Base-by-base conservation (phyloP, 371 early-diverging fungal genomes). In the Blakeslea trispora region DNA sequence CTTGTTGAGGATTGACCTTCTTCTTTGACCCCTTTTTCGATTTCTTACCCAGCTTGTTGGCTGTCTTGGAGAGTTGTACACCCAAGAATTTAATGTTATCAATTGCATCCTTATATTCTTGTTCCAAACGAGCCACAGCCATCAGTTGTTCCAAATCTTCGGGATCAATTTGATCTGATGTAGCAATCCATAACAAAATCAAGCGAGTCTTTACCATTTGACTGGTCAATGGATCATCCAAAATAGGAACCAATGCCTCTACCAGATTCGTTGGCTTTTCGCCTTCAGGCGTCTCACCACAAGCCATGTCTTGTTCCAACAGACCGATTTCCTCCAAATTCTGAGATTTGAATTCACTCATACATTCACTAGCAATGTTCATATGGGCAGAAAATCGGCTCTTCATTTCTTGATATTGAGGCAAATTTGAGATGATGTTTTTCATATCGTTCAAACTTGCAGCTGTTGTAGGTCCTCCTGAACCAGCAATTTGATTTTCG, bases 321-420 rank as follows among this genome's bases (percentile, higher is more conserved):
- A 84, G 74, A 0, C 90, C 91, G 13, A 95, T 68, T 8, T 81
- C 68, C 17, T 81, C 81, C 28, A 98, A 68, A 31, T 88, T 87
- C 39, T 87, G 82, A 22, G 81, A 69, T 45, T 88, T 86, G 62
- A 94, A 93, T 40, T 85, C 72, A 3, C 74, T 64, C 79, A 94
- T 89, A 69, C 96, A 97, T 53, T 94, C 91, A 68, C 86, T 86
- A 54, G 92, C 90, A 63, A 99, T 89, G 21, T 89, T 91, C 66
- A 96, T 91, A 66, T 99, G 99, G 3, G 89, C 83, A 31, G 96
- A 89, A 66, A 91, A 98, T 83, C 90, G 85, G 15, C 84, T 77
- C 66, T 95, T 94, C 79, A 93, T 82, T 53, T 94, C 93, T 68
- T 95, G 95, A 68, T 90, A 97, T 67, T 97, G 92, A 4, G 97